A percentile compares a stretch with the other conserved stretches of the same genome.
These are phyloP conservation scores for Starmerella vitae DNA, from an alignment of 805 yeast species.

Conservation along the genomic window DNA sequence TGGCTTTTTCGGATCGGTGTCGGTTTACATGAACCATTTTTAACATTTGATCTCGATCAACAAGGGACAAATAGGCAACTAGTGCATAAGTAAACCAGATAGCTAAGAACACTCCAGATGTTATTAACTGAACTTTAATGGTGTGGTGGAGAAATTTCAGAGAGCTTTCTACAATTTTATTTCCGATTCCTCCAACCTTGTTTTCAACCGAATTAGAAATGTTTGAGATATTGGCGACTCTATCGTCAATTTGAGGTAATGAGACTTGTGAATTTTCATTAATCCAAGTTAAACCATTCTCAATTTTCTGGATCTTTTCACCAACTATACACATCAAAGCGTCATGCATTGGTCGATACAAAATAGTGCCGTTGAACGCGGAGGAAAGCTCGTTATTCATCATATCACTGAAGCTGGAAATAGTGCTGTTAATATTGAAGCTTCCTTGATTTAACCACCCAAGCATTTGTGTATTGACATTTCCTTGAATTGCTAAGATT, in stretches of 20 bases:
- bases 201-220: not conserved
- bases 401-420: slow-evolving; percentile 41
- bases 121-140: slow-evolving; percentile 11
- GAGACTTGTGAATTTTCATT: slow-evolving; percentile 44
- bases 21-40: too few species aligned
- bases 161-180: not conserved
- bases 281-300: slow-evolving; percentile 69
- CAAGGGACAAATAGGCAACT: not conserved
- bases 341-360: slow-evolving; percentile 47
- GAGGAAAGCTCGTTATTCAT: slow-evolving; percentile 46
- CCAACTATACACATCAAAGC: slow-evolving; percentile 72
- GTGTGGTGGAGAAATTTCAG: slow-evolving; percentile 3
- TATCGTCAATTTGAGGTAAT: slow-evolving; percentile 33
- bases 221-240: not conserved
- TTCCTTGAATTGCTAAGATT: slow-evolving; percentile 35
- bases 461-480: slow-evolving; percentile 50
- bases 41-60: too few species aligned
- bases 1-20: too few species aligned
- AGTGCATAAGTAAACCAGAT: slow-evolving; percentile 12
- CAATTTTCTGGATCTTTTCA: slow-evolving; percentile 50
- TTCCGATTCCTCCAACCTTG: not conserved
- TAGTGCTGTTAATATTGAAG: slow-evolving; percentile 43
- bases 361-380: slow-evolving; percentile 54
- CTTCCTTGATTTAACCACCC: slow-evolving; percentile 54
- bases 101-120: slow-evolving; percentile 12